Percentiles rank a stretch among this genome's conserved stretches.
phyloP scores from a whole-genome alignment of 306 rosid genomes.

The Spatholobus suberectus region DNA sequence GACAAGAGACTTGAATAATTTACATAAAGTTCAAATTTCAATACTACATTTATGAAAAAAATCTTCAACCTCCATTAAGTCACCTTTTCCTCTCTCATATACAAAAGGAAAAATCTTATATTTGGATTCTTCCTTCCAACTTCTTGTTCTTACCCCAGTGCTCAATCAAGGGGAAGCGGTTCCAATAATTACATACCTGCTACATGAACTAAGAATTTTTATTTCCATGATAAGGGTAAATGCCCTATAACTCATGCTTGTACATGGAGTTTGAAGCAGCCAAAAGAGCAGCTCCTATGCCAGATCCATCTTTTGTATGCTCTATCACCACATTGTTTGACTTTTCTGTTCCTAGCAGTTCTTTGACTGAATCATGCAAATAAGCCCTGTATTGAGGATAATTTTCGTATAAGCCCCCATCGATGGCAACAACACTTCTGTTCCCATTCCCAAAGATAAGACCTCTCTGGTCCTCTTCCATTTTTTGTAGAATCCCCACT shows the following conservation, averaged over 20 bases:
- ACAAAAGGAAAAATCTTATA: not conserved
- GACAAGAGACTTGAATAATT: not conserved
- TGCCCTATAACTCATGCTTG: constrained; percentile 45
- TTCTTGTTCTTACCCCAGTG: constrained; percentile 30
- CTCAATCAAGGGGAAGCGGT: not conserved
- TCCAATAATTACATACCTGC: constrained; percentile 6
- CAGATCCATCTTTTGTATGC: constrained; percentile 89
- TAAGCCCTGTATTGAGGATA: constrained; percentile 83
- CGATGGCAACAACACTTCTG: constrained; percentile 90
- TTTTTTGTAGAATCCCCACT: constrained; percentile 83
- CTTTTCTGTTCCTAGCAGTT: constrained; percentile 68
- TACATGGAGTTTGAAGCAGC: constrained; percentile 91
- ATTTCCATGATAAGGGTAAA: not conserved
- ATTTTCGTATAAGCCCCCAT: constrained; percentile 88
- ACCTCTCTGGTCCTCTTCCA: constrained; percentile 78
- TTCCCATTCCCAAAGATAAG: constrained; percentile 58
- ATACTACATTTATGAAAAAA: too few relatives aligned
- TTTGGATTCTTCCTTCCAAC: not conserved
- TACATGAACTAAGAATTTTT: not conserved
- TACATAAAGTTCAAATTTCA: not conserved
- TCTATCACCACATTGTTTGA: constrained; percentile 69
- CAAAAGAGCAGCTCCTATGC: constrained; percentile 93
- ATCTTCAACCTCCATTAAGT: not conserved
- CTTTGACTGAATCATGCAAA: constrained; percentile 64
- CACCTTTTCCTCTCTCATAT: not conserved